A percentile compares a stretch with the other conserved stretches of the same genome.
Evolutionary conservation across 1,139 yeast species (phyloP).

Genomic region (Protomyces pachydermus): DNA sequence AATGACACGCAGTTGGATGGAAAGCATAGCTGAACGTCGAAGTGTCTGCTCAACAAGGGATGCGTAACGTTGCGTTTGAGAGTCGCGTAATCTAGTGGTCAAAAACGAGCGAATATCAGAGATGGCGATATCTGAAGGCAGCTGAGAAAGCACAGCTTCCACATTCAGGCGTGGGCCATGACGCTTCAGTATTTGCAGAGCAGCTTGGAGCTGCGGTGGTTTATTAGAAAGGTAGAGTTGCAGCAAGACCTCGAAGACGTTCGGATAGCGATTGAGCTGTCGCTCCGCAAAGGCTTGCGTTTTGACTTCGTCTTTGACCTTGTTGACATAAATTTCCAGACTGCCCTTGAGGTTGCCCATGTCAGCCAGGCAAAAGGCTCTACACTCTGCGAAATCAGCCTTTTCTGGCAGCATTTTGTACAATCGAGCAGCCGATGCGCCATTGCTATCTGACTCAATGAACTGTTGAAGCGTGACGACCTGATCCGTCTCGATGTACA

Average conservation of each 20-base stretch:
- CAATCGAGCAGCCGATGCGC: constrained; percentile 41
- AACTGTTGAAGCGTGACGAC: constrained; percentile 36
- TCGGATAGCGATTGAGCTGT: constrained; percentile 45
- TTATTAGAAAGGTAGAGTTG: constrained; percentile 39
- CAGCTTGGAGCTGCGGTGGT: constrained; percentile 31
- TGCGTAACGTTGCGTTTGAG: constrained; percentile 37
- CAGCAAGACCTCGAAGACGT: constrained; percentile 38
- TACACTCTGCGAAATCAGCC: constrained; percentile 41
- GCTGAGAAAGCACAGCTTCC: constrained; percentile 36
- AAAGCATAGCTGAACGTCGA: constrained; percentile 42
- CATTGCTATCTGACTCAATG: constrained; percentile 33
- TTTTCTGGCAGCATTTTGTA: constrained; percentile 37
- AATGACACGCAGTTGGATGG: constrained; percentile 42
- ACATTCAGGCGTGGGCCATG: constrained; percentile 35
- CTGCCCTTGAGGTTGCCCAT: constrained; percentile 63
- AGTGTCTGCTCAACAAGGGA: constrained; percentile 40
- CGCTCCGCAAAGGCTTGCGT: constrained; percentile 58
- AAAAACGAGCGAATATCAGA: constrained; percentile 35
- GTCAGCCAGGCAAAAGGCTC: constrained; percentile 56
- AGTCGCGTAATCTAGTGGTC: constrained; percentile 46
- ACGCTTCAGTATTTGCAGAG: constrained; percentile 16
- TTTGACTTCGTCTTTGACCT: constrained; percentile 52
- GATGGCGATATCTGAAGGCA: constrained; percentile 38
- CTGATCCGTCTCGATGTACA: constrained; percentile 47
- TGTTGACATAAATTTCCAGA: constrained; percentile 56